Percentiles rank a stretch among this genome's conserved stretches.
Conservation (phyloP, 1,139 yeast species). For the Sugiyamaella japonica region DNA sequence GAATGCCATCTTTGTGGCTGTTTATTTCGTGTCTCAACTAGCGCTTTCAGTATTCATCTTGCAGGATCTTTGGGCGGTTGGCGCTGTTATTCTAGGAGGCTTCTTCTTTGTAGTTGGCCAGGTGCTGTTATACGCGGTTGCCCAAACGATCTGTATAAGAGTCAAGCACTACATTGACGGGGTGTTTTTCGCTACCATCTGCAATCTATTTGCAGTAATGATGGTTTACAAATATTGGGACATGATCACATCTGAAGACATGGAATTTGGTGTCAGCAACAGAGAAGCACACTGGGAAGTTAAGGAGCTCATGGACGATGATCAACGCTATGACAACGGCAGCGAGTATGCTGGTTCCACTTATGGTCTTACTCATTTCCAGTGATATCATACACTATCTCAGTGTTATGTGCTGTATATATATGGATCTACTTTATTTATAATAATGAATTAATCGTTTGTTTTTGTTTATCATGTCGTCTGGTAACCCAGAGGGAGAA, state of each 20-base stretch:
- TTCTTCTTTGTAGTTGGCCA: conserved; percentile 83
- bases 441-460: not conserved
- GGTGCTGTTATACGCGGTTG: conserved; percentile 66
- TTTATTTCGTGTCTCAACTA: conserved; percentile 70
- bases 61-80: conserved; percentile 82
- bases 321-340: conserved; percentile 44
- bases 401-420: not conserved
- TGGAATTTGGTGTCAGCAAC: conserved; percentile 81
- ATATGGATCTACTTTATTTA: not conserved
- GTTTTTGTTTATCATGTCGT: no score
- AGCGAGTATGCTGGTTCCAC: conserved; percentile 38
- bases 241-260: conserved; percentile 91
- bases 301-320: conserved; percentile 48
- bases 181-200: conserved; percentile 74
- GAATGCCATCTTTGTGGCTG: conserved; percentile 63
- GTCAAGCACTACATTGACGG: conserved; percentile 90
- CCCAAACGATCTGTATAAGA: conserved; percentile 62
- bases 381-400: conserved; percentile 15
- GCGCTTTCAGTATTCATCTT: conserved; percentile 66
- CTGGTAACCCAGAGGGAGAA: no score
- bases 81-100: conserved; percentile 68
- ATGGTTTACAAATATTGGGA: conserved; percentile 98
- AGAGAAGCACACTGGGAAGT: conserved; percentile 50
- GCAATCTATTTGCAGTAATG: conserved; percentile 82
- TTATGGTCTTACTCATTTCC: conserved; percentile 32